A percentile compares a stretch with the other conserved stretches of the same genome.
Conservation (phyloP, 306 rosid genomes). For the Glycine tomentella region DNA sequence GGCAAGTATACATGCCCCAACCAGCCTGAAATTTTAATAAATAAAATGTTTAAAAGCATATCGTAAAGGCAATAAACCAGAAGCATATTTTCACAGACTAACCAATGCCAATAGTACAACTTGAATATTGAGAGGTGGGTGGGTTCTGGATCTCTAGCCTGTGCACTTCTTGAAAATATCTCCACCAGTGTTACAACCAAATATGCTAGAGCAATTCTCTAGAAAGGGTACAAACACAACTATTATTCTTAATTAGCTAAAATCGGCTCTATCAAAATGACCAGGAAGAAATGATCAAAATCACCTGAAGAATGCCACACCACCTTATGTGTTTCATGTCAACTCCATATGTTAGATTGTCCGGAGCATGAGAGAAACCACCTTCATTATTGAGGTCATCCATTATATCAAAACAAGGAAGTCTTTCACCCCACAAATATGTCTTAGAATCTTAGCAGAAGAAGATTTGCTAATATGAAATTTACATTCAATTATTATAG, state of each 20-base stretch:
- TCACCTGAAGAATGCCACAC: constrained; percentile 98
- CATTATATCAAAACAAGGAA: constrained; percentile 32
- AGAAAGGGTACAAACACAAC: constrained; percentile 24
- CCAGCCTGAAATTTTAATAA: constrained; percentile 65
- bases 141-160: constrained; percentile 53
- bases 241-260: neutral
- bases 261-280: neutral
- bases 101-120: constrained; percentile 85
- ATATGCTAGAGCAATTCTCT: constrained; percentile 96
- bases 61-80: neutral
- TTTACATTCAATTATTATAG: too few species aligned
- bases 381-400: constrained; percentile 65
- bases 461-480: too few species aligned
- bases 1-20: constrained; percentile 68
- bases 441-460: too few species aligned
- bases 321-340: constrained; percentile 81
- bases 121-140: constrained; percentile 69
- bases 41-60: constrained; percentile 25
- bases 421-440: neutral
- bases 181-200: constrained; percentile 81
- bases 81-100: constrained; percentile 40
- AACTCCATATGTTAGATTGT: constrained; percentile 81
- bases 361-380: constrained; percentile 96
- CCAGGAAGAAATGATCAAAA: constrained; percentile 10
- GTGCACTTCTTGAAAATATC: constrained; percentile 66